Evolutionary conservation across 345 rosid genomes (phyloP).

Genomic region (Ceriops decandra): DNA sequence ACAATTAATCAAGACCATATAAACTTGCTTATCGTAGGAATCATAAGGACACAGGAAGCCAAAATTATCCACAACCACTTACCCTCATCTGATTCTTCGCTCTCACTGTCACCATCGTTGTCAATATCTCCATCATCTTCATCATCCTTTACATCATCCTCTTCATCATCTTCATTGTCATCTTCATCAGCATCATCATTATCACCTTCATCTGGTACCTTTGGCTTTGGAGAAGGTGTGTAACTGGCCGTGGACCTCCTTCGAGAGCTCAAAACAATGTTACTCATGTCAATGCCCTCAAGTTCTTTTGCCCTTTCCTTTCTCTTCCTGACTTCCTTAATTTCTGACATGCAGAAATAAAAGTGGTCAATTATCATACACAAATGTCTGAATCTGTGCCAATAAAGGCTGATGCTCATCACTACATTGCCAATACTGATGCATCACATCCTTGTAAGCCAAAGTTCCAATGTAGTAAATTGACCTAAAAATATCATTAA

Average conservation of each 20-base stretch:
- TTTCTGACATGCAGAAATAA: conserved; percentile 43
- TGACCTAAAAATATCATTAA: neutral
- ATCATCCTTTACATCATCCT: conserved; percentile 32
- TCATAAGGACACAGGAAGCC: neutral
- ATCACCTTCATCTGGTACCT: conserved; percentile 50
- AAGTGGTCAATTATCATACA: neutral
- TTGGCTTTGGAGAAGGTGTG: conserved; percentile 65
- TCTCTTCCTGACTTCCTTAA: conserved; percentile 70
- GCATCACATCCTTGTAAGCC: neutral
- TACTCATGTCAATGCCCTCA: conserved; percentile 82
- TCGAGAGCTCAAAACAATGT: conserved; percentile 75
- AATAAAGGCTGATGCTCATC: neutral
- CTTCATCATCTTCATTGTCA: conserved; percentile 34
- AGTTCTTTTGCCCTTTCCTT: conserved; percentile 77
- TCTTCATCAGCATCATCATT: conserved; percentile 41
- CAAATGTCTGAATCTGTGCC: neutral
- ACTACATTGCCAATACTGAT: neutral
- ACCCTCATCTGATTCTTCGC: conserved; percentile 52
- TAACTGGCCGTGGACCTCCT: conserved; percentile 65
- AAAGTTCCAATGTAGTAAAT: neutral
- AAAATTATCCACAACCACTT: conserved; percentile 10
- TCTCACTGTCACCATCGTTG: conserved; percentile 9
- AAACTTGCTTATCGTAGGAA: neutral
- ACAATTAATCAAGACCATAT: no score
- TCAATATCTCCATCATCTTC: conserved; percentile 27